A percentile compares a stretch with the other conserved stretches of the same genome.
phyloP scores from a whole-genome alignment of 768 basidiomycete genomes.

The Nevesoporus exiguus region DNA sequence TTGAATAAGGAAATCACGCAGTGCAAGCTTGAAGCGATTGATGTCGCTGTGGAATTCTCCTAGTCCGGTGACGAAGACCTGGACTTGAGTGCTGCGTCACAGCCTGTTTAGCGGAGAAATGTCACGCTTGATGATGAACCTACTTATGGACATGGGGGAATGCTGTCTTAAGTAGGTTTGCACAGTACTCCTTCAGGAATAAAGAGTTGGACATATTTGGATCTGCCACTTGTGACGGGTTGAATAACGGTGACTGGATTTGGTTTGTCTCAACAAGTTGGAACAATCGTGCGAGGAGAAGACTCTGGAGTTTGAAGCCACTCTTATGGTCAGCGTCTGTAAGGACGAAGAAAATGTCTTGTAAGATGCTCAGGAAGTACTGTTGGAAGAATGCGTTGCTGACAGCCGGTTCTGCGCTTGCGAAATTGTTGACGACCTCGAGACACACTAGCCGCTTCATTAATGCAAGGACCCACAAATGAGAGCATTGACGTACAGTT shows the following conservation, averaged over 20 bases:
- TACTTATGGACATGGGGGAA: slow-evolving; percentile 92
- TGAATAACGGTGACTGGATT: slow-evolving; percentile 82
- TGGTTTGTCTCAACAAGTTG: slow-evolving; percentile 81
- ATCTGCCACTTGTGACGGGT: slow-evolving; percentile 68
- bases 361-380: slow-evolving; percentile 89
- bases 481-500: slow-evolving; percentile 47
- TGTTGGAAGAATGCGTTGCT: slow-evolving; percentile 94
- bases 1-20: slow-evolving; percentile 97
- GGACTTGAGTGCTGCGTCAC: slow-evolving; percentile 58
- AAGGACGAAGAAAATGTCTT: slow-evolving; percentile 95
- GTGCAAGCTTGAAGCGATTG: slow-evolving; percentile 87
- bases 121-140: slow-evolving; percentile 25
- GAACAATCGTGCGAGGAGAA: slow-evolving; percentile 91
- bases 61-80: slow-evolving; percentile 63
- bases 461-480: slow-evolving; percentile 1
- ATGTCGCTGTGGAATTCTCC: slow-evolving; percentile 74
- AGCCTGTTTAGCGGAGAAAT: slow-evolving; percentile 8
- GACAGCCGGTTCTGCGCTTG: slow-evolving; percentile 70
- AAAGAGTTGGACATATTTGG: slow-evolving; percentile 70
- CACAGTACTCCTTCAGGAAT: slow-evolving; percentile 84
- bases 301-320: slow-evolving; percentile 92
- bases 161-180: slow-evolving; percentile 79
- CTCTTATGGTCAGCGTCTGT: slow-evolving; percentile 99
- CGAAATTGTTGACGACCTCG: slow-evolving; percentile 95
- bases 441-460: slow-evolving; percentile 61